phyloP scores from a whole-genome alignment of 1,284 basidiomycete species.

The Cutaneotrichosporon mucoides region DNA sequence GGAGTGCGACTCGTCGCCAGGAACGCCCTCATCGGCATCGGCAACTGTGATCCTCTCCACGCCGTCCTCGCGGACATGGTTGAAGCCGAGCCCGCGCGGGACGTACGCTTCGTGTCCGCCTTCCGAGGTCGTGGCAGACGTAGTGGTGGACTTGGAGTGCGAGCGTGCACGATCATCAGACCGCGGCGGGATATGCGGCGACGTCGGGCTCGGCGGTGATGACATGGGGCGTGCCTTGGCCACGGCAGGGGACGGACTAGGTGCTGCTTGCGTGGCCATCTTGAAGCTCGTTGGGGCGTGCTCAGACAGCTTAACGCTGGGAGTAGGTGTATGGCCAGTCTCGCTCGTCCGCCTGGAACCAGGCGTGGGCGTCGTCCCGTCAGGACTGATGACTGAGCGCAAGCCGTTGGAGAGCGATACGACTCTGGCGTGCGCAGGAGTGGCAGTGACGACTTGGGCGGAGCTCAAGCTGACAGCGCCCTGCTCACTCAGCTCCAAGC shows the following conservation, averaged over 20 bases:
- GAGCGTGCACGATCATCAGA: too few relatives aligned
- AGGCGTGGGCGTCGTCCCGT: neutral
- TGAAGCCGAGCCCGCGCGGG: neutral
- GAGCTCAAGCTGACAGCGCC: neutral
- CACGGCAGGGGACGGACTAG: too few relatives aligned
- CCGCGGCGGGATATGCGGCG: too few relatives aligned
- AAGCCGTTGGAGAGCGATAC: slow-evolving; percentile 4
- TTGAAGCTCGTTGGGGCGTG: too few relatives aligned
- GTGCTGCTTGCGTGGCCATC: too few relatives aligned
- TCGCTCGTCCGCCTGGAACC: too few relatives aligned
- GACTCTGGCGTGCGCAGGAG: slow-evolving; percentile 1
- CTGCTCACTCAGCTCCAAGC: neutral
- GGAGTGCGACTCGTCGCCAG: neutral
- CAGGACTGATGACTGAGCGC: neutral
- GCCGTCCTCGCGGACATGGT: neutral
- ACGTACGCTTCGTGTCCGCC: too few relatives aligned
- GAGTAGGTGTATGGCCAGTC: too few relatives aligned
- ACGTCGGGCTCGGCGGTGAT: neutral
- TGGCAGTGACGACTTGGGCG: slow-evolving; percentile 7
- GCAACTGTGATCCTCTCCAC: neutral
- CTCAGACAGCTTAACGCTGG: too few relatives aligned
- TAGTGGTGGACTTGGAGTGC: too few relatives aligned
- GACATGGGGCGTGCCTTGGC: neutral
- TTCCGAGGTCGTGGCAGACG: too few relatives aligned
- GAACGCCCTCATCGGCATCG: neutral